Percentiles rank a stretch among this genome's conserved stretches.
Conservation (phyloP, 768 basidiomycete genomes). For the Ramaria sp. region DNA sequence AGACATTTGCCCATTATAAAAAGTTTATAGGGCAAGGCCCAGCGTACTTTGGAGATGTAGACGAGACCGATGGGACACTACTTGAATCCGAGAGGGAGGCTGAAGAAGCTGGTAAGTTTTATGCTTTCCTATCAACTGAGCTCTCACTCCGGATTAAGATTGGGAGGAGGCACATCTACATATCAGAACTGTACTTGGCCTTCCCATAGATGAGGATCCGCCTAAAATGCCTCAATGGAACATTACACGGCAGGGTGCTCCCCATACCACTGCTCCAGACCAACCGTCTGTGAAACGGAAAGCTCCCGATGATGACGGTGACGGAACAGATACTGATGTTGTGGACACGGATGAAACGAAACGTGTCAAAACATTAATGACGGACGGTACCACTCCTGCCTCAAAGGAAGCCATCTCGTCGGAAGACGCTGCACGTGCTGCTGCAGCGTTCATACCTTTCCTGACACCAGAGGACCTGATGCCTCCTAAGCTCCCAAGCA, state of each 20-base stretch:
- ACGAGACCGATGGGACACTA: slow-evolving; percentile 61
- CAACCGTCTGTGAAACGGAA: slow-evolving; percentile 36
- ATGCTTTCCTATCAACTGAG: neutral
- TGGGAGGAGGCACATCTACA: slow-evolving; percentile 53
- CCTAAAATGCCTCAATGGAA: slow-evolving; percentile 33
- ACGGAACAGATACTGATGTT: slow-evolving; percentile 16
- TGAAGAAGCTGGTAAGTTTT: slow-evolving; percentile 60
- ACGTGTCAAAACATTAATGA: slow-evolving; percentile 16
- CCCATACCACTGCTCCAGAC: slow-evolving; percentile 14
- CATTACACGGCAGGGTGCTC: slow-evolving; percentile 22
- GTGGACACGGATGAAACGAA: slow-evolving; percentile 16
- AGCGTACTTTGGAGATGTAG: slow-evolving; percentile 83
- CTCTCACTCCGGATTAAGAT: slow-evolving; percentile 27
- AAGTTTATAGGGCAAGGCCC: slow-evolving; percentile 84
- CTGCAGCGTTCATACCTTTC: slow-evolving; percentile 63
- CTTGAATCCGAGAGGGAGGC: slow-evolving; percentile 58
- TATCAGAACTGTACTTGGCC: slow-evolving; percentile 40
- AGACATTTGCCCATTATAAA: slow-evolving; percentile 63
- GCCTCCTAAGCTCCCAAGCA: slow-evolving; percentile 64
- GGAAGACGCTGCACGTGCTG: slow-evolving; percentile 26
- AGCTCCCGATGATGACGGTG: slow-evolving; percentile 34
- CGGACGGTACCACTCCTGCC: slow-evolving; percentile 19
- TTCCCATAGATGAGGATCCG: slow-evolving; percentile 36
- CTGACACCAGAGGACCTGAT: slow-evolving; percentile 61
- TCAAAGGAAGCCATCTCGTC: slow-evolving; percentile 8